Evolutionary conservation across 192 early-diverging fungal species (phyloP).

Genomic region (Ambispora gerdemannii): DNA sequence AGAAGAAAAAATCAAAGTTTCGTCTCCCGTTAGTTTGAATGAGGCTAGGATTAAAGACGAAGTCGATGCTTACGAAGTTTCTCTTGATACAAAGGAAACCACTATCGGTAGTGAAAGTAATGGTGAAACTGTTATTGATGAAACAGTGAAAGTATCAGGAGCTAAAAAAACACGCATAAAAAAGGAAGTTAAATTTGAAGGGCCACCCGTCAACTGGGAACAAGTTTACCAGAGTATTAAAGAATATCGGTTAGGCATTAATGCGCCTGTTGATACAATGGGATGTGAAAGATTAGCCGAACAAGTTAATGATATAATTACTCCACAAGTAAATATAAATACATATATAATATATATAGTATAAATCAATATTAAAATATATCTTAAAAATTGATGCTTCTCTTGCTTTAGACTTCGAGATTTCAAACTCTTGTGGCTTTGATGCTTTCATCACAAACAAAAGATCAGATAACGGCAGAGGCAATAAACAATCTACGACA

Average conservation of each 20-base stretch:
- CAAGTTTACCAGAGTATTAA: conserved; percentile 47
- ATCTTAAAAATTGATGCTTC: not conserved
- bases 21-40: not conserved
- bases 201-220: conserved; percentile 5
- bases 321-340: conserved; percentile 35
- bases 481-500: conserved; percentile 68
- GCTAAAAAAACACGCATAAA: not conserved
- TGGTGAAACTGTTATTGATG: not conserved
- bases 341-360: too few species aligned
- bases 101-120: too few species aligned
- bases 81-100: not conserved
- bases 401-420: conserved; percentile 50
- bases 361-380: not conserved
- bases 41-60: not conserved
- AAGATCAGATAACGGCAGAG: conserved; percentile 80
- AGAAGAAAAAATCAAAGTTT: conserved; percentile 2
- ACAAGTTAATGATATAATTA: conserved; percentile 34
- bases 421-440: conserved; percentile 84
- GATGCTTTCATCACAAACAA: conserved; percentile 92
- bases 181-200: not conserved
- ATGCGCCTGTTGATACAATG: conserved; percentile 86
- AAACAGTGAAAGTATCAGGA: not conserved
- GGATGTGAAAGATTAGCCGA: conserved; percentile 77
- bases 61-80: not conserved
- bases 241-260: conserved; percentile 58